Evolutionary conservation across 169 alveolate genomes (phyloP).

Genomic region (Perkinsus olseni): DNA sequence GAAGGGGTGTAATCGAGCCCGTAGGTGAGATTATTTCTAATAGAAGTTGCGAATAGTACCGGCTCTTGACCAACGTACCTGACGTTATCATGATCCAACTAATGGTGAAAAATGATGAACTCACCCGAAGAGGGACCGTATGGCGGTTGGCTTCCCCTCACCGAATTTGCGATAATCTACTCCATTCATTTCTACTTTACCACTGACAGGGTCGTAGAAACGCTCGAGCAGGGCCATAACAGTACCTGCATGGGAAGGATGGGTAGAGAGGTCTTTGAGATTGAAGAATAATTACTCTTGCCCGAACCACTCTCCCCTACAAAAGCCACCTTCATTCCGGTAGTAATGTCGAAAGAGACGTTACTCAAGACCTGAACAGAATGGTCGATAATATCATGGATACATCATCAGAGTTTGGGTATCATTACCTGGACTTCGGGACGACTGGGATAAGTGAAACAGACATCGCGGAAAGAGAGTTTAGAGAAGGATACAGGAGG

Average conservation of each 20-base stretch:
- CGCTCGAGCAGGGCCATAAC: conserved; percentile 44
- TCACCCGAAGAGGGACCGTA: neutral
- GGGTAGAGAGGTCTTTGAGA: neutral
- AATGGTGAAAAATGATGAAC: neutral
- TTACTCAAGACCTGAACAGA: neutral
- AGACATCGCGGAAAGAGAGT: neutral
- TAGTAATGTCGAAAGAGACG: conserved; percentile 39
- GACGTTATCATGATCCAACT: neutral
- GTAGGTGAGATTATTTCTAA: conserved; percentile 59
- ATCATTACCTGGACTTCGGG: neutral
- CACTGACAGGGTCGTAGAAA: conserved; percentile 45
- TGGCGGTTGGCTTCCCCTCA: conserved; percentile 12
- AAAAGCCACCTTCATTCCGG: conserved; percentile 77
- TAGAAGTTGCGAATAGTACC: conserved; percentile 63
- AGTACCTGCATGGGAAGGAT: conserved; percentile 12
- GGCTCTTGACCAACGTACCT: conserved; percentile 72
- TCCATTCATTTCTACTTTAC: conserved; percentile 21
- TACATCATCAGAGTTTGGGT: too few species aligned
- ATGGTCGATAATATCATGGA: neutral
- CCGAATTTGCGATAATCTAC: conserved; percentile 32
- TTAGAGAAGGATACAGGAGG: neutral
- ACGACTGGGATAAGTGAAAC: neutral
- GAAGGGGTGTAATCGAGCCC: conserved; percentile 73
- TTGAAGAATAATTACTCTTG: conserved; percentile 49
- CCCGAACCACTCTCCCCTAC: conserved; percentile 94